phyloP scores from a whole-genome alignment of 169 alveolate genomes.

The Blepharisma undulans region DNA sequence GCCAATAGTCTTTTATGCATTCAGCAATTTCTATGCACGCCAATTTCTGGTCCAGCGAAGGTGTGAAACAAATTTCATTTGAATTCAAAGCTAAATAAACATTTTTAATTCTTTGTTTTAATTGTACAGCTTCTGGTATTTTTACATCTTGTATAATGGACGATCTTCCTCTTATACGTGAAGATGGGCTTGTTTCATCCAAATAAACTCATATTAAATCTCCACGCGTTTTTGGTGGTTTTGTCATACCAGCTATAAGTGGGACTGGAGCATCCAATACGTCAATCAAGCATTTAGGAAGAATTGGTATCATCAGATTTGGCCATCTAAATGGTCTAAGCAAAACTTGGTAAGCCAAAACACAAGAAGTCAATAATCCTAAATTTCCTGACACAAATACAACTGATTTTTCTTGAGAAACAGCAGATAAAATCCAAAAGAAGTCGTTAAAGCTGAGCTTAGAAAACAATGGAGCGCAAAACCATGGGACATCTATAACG shows the following conservation, averaged over 20 bases:
- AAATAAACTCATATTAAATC: neutral
- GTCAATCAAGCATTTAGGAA: conserved; percentile 31
- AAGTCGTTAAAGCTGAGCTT: conserved; percentile 2
- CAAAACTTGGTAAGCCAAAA: neutral
- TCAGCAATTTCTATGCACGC: neutral
- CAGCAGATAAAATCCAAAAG: neutral
- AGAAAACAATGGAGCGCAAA: conserved; percentile 40
- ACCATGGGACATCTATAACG: conserved; percentile 42
- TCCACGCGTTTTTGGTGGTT: neutral
- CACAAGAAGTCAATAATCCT: conserved; percentile 13
- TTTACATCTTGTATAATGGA: neutral
- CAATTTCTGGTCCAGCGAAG: neutral
- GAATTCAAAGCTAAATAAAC: neutral
- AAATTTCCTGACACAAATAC: conserved; percentile 19
- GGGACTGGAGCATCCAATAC: conserved; percentile 36
- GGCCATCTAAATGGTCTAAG: conserved; percentile 42
- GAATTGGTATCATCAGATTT: conserved; percentile 8
- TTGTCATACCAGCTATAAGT: conserved; percentile 25
- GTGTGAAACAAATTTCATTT: neutral
- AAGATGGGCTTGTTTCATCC: neutral
- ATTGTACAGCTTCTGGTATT: neutral
- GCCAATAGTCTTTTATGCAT: neutral
- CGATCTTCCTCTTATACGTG: neutral
- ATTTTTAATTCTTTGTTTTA: neutral
- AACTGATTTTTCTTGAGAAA: conserved; percentile 17